Evolutionary conservation across 345 rosid species (phyloP), one percentile per base, ranked within the genome.

Genomic region (Salix koriyanagi): DNA sequence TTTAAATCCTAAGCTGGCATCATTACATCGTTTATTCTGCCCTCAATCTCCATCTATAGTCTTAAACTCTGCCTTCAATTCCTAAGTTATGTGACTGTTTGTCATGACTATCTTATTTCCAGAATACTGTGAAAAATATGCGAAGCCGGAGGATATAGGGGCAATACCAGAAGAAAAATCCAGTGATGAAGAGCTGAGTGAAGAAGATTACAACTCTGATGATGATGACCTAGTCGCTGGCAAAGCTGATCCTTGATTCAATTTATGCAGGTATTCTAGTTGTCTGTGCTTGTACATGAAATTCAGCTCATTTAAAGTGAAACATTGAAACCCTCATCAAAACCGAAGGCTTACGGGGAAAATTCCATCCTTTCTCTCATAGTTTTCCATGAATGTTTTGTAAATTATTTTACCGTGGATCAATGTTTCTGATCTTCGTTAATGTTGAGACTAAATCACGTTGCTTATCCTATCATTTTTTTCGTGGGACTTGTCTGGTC

Each of bases 101-200:
- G 46, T 83, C 60, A 52, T 36, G 23, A 23, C 1, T 52, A 39
- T 72, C 77, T 72, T 14, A 28, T 48, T 36, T 25, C 58, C 87
- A 94, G 98, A 94, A 81, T 91, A 87, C 72, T 86, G 91, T 66
- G 97, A 92, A 88, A 92, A 92, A 81, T 90, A 92, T 79, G 97
- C 98, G 16, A 94, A 90, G 79, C 84, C 94, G 23, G 97, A 92
- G 82, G 97, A 94, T 46, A 70, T 79, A 9, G 86, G 88, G 15
- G 79, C 77, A 13, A 90, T 77, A 21, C 71, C 78, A 19, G 96
- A 90, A 75, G 94, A 91, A 52, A 86, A 86, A 62, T 92, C 97
- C 14, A 92, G 98, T 7, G 97, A 92, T 34, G 98, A 92, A 74
- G 98, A 94, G 79, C 77, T 92, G 83, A 94, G 93, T 23, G 97